A percentile compares a stretch with the other conserved stretches of the same genome.
Evolutionary conservation across 805 yeast species (phyloP).

Genomic region (Saccharomycopsis lassenensis): DNA sequence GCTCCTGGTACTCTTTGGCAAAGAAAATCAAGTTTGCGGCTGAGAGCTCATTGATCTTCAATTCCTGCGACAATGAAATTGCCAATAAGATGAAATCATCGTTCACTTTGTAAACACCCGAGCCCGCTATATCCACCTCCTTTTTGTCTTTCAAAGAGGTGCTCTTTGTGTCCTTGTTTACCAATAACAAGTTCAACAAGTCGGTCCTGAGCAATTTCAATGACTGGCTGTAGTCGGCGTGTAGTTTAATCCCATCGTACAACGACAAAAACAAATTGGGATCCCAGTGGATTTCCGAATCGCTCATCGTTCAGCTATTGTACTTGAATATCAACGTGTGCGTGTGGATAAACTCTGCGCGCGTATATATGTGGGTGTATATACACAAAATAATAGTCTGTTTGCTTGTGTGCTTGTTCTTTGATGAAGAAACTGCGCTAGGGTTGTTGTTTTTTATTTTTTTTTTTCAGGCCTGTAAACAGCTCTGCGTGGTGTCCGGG

Average conservation of each 20-base stretch:
- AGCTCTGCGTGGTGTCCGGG: no score
- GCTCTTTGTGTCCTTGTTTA: constrained; percentile 5
- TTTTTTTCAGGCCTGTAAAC: no score
- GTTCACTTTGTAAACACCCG: constrained; percentile 40
- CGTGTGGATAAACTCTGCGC: no score
- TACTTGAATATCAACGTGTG: no score
- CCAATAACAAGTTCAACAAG: constrained; percentile 4
- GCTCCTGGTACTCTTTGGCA: constrained; percentile 28
- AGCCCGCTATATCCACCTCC: not conserved
- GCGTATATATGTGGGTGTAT: no score
- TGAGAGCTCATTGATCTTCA: constrained; percentile 66
- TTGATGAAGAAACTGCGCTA: no score
- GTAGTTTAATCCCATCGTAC: constrained; percentile 1
- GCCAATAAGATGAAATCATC: constrained; percentile 53
- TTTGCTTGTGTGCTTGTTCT: no score
- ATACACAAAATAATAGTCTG: no score
- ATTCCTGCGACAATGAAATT: constrained; percentile 45
- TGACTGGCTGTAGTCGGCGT: not conserved
- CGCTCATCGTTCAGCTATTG: no score
- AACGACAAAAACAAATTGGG: constrained; percentile 5
- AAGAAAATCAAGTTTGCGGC: constrained; percentile 58
- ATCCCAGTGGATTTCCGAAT: constrained; percentile 13
- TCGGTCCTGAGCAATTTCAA: constrained; percentile 8
- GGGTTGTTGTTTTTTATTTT: no score
- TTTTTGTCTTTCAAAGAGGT: constrained; percentile 8